phyloP scores from a whole-genome alignment of 2,329 filamentous ascomycete genomes.

The Lecanicillium sp. region DNA sequence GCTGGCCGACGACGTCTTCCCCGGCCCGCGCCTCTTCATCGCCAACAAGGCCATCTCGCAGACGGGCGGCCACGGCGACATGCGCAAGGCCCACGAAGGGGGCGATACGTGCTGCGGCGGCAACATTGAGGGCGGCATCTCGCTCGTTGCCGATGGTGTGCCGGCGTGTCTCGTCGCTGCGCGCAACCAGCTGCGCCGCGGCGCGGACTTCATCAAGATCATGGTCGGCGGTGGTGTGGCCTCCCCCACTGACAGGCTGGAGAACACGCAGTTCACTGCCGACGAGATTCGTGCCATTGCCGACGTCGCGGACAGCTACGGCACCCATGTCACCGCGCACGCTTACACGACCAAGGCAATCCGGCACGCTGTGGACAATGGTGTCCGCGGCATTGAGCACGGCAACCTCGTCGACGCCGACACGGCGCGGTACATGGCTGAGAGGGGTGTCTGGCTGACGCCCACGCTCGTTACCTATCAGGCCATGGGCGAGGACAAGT shows the following conservation, averaged over 20 bases:
- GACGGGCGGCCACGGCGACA: conserved; percentile 51
- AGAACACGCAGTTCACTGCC: conserved; percentile 47
- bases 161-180: conserved; percentile 43
- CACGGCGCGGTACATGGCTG: conserved; percentile 42
- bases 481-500: conserved; percentile 36
- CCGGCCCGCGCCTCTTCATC: conserved; percentile 49
- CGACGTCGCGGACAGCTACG: conserved; percentile 37
- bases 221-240: conserved; percentile 52
- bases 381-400: conserved; percentile 44
- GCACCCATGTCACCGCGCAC: conserved; percentile 49
- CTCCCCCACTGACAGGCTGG: conserved; percentile 45
- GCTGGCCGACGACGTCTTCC: conserved; percentile 45
- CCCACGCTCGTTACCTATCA: conserved; percentile 47
- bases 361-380: conserved; percentile 45
- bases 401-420: conserved; percentile 34
- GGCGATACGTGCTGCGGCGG: conserved; percentile 40
- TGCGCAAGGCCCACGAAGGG: conserved; percentile 40
- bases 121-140: conserved; percentile 22
- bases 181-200: conserved; percentile 46
- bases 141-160: conserved; percentile 44
- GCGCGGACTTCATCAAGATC: conserved; percentile 56
- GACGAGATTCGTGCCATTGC: conserved; percentile 49
- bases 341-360: conserved; percentile 49
- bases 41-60: conserved; percentile 46
- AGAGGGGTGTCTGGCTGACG: conserved; percentile 40